A percentile compares a stretch with the other conserved stretches of the same genome.
These are phyloP conservation scores for Perkinsus olseni DNA, from an alignment of 169 alveolate genomes.

Conservation along the genomic window DNA sequence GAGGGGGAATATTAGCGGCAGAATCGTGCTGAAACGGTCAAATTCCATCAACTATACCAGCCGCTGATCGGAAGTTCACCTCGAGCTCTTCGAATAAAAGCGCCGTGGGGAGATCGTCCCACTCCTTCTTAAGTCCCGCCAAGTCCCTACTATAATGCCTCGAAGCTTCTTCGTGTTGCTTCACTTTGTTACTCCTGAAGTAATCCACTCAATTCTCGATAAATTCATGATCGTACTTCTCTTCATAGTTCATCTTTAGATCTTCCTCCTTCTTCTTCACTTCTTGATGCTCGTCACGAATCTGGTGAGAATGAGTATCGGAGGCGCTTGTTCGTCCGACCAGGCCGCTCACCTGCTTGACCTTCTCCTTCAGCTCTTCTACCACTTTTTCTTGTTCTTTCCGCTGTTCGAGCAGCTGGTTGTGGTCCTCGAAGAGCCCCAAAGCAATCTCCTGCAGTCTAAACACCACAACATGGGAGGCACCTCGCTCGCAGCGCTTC, in stretches of 20 bases:
- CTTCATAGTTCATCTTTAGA: neutral
- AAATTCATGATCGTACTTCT: neutral
- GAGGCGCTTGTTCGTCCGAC: no score
- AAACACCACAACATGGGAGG: no score
- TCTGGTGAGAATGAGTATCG: no score
- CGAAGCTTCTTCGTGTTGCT: neutral
- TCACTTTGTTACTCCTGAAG: neutral
- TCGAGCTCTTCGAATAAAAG: no score
- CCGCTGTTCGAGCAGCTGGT: conserved; percentile 22
- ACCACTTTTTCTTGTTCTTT: conserved; percentile 21
- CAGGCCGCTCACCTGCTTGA: conserved; percentile 3
- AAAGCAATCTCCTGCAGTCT: no score
- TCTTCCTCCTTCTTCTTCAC: conserved; percentile 15
- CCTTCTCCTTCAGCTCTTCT: conserved; percentile 14
- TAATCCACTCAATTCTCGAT: neutral
- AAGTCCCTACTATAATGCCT: neutral
- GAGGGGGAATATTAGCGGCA: no score
- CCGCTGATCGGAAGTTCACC: no score
- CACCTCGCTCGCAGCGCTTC: no score
- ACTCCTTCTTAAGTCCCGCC: conserved; percentile 3
- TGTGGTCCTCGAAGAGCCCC: conserved; percentile 12
- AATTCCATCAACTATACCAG: no score
- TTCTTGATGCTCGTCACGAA: neutral
- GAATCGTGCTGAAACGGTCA: no score
- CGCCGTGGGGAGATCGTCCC: neutral